phyloP scores from a whole-genome alignment of 1,284 basidiomycete species.

The Lentinus polychrous region DNA sequence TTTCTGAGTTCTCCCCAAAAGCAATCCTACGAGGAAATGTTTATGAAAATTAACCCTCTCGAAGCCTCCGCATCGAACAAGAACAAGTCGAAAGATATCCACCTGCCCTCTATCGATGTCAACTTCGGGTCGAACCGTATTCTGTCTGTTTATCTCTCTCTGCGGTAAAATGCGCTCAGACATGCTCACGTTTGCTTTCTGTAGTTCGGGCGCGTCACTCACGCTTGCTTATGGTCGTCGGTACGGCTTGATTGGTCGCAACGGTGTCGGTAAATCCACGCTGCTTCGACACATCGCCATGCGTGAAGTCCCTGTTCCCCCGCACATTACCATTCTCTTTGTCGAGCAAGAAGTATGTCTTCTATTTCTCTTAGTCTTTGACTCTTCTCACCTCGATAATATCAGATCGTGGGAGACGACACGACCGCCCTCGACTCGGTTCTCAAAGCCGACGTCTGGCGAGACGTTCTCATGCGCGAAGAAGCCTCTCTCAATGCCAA shows the following conservation, averaged over 20 bases:
- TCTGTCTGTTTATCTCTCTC: constrained; percentile 44
- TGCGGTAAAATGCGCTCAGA: constrained; percentile 4
- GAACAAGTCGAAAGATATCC: constrained; percentile 96
- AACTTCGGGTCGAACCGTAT: constrained; percentile 93
- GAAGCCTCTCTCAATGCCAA: constrained; percentile 70
- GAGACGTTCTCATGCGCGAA: constrained; percentile 83
- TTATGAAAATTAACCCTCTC: constrained; percentile 98
- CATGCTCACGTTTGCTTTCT: not conserved
- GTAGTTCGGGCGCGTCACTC: constrained; percentile 74
- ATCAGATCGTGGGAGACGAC: constrained; percentile 85
- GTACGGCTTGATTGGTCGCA: constrained; percentile 82
- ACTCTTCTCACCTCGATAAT: not conserved
- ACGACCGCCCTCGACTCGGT: constrained; percentile 91
- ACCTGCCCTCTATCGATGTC: constrained; percentile 93
- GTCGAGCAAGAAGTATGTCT: constrained; percentile 89
- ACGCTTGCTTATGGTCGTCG: constrained; percentile 87
- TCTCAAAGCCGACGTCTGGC: constrained; percentile 94
- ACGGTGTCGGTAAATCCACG: constrained; percentile 97
- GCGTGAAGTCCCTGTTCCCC: constrained; percentile 89
- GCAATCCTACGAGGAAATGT: constrained; percentile 98
- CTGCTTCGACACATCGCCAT: constrained; percentile 94
- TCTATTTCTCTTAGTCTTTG: not conserved
- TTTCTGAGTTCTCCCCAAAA: constrained; percentile 24
- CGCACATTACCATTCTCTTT: constrained; percentile 94
- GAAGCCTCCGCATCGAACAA: constrained; percentile 76